Conservation (phyloP, 139 green algal genomes). For the Chlamydomonas incerta region DNA sequence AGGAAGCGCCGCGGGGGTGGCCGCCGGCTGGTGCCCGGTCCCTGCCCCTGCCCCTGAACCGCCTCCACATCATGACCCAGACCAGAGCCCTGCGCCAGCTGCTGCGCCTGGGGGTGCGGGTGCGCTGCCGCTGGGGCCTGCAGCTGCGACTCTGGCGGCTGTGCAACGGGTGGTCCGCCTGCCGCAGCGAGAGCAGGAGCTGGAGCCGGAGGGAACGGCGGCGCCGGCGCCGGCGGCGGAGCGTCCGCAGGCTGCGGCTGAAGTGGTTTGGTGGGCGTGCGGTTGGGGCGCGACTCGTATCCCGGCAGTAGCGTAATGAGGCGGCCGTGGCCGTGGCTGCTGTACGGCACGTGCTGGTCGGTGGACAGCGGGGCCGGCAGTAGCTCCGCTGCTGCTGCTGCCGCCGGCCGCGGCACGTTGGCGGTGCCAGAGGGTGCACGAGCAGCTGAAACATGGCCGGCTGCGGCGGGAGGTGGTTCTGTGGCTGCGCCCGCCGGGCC, state of each 20-base stretch:
- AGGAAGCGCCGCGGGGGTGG: too few relatives aligned
- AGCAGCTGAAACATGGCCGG: neutral
- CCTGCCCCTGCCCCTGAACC: too few relatives aligned
- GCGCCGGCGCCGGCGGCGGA: neutral
- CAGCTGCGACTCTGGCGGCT: neutral
- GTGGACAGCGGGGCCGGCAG: neutral
- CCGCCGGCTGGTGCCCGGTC: too few relatives aligned
- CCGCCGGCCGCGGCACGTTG: too few relatives aligned
- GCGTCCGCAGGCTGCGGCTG: too few relatives aligned
- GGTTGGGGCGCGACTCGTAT: constrained; percentile 71
- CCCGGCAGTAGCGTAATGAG: constrained; percentile 71
- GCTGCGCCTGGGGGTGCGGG: too few relatives aligned
- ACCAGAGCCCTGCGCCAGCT: too few relatives aligned
- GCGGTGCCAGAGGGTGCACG: too few relatives aligned
- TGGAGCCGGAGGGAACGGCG: neutral
- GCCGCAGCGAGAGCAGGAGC: neutral
- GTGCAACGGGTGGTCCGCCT: neutral
- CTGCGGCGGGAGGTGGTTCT: neutral
- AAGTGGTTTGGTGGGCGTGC: constrained; percentile 56
- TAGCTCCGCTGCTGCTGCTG: neutral
- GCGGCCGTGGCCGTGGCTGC: neutral
- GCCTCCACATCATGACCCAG: too few relatives aligned
- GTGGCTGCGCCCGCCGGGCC: neutral
- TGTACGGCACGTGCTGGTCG: constrained; percentile 9
- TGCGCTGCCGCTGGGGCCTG: neutral